Evolutionary conservation across 371 early-diverging fungal genomes (phyloP).

Genomic region (Capillidium rhysosporum): DNA sequence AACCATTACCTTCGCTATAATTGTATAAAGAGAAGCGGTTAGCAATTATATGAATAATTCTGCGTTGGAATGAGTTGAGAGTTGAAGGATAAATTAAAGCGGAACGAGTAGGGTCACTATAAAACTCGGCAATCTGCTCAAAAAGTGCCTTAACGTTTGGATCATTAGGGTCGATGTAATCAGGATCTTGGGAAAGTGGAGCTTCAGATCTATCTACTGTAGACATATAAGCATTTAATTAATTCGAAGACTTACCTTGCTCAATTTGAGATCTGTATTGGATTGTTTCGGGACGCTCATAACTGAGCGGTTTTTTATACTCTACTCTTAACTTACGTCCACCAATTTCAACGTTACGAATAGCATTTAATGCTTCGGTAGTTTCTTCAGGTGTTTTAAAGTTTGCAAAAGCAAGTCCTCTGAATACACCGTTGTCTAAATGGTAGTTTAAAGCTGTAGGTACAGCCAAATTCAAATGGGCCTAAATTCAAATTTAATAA

Average conservation of each 20-base stretch:
- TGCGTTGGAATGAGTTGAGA: slow-evolving; percentile 23
- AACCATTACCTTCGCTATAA: slow-evolving; percentile 27
- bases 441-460: slow-evolving; percentile 70
- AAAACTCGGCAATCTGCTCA: slow-evolving; percentile 40
- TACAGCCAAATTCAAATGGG: slow-evolving; percentile 35
- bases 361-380: slow-evolving; percentile 33
- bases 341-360: slow-evolving; percentile 44
- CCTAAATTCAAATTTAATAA: slow-evolving; percentile 10
- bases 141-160: slow-evolving; percentile 41
- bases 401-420: slow-evolving; percentile 68
- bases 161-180: slow-evolving; percentile 30
- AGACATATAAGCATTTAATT: neutral
- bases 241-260: neutral
- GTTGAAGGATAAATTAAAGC: slow-evolving; percentile 33
- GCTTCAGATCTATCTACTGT: neutral
- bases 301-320: slow-evolving; percentile 24
- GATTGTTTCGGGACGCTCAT: neutral
- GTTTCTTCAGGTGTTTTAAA: slow-evolving; percentile 56
- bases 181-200: neutral
- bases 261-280: neutral
- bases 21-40: slow-evolving; percentile 27
- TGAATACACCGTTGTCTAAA: slow-evolving; percentile 56
- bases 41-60: slow-evolving; percentile 30
- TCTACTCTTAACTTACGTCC: slow-evolving; percentile 65
- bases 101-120: slow-evolving; percentile 34